These are phyloP conservation scores for Castanea sativa DNA, from an alignment of 306 rosid genomes.

Conservation along the genomic window DNA sequence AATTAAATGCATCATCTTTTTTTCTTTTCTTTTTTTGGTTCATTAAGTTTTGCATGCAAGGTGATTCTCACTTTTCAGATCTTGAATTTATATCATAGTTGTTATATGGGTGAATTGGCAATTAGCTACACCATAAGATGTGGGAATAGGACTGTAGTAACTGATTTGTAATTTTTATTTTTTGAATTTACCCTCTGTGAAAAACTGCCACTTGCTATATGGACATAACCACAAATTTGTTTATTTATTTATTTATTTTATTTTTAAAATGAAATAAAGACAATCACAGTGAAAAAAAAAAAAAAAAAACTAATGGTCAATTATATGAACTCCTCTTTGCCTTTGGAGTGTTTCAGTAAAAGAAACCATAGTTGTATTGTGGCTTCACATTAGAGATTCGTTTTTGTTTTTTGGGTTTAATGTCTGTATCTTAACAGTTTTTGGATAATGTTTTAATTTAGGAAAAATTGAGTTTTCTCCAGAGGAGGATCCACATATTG, in stretches of 20 bases:
- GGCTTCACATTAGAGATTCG: neutral
- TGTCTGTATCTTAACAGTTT: conserved; percentile 21
- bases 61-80: conserved; percentile 7
- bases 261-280: neutral
- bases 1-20: neutral
- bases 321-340: neutral
- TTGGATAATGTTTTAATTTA: conserved; percentile 41
- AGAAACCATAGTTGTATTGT: conserved; percentile 14
- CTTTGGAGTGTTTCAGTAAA: neutral
- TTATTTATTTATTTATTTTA: too few species aligned
- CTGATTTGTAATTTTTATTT: neutral
- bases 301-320: neutral
- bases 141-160: neutral
- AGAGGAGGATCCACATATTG: conserved; percentile 84
- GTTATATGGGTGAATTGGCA: neutral
- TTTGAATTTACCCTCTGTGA: neutral
- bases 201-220: neutral
- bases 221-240: neutral
- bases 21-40: neutral
- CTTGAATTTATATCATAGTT: neutral
- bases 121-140: neutral
- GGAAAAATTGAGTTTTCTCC: conserved; percentile 85
- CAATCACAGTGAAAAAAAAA: neutral
- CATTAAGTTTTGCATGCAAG: conserved; percentile 7
- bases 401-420: neutral